These are phyloP conservation scores for Adansonia digitata DNA, from an alignment of 345 rosid genomes.

Conservation along the genomic window DNA sequence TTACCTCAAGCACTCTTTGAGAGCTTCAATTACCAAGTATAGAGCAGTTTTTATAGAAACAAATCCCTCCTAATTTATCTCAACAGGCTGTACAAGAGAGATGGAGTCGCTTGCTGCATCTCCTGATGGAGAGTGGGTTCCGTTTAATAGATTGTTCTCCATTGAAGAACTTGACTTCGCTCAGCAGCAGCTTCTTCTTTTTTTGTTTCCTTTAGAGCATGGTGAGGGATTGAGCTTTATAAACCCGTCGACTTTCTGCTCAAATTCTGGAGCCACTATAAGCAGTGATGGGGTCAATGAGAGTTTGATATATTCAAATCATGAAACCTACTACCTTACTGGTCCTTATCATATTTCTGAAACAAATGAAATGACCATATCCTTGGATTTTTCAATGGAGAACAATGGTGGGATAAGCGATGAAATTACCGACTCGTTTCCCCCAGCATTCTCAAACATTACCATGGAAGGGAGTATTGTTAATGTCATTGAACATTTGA, in stretches of 20 bases:
- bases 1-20: slow-evolving; percentile 18
- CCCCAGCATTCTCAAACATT: slow-evolving; percentile 16
- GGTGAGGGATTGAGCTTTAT: slow-evolving; percentile 13
- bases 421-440: slow-evolving; percentile 3
- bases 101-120: slow-evolving; percentile 42
- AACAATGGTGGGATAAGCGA: slow-evolving; percentile 6
- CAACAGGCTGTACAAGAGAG: not conserved
- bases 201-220: slow-evolving; percentile 19
- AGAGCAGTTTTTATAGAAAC: not conserved
- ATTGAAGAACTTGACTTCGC: slow-evolving; percentile 30
- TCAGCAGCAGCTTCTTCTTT: slow-evolving; percentile 20
- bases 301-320: slow-evolving; percentile 24
- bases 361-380: slow-evolving; percentile 11
- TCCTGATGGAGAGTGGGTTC: slow-evolving; percentile 49
- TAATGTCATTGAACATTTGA: slow-evolving; percentile 11
- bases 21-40: slow-evolving; percentile 11
- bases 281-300: slow-evolving; percentile 17
- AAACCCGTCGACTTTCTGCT: slow-evolving; percentile 18
- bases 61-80: not conserved
- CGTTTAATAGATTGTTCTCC: slow-evolving; percentile 32
- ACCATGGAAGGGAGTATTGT: slow-evolving; percentile 16
- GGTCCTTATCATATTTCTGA: slow-evolving; percentile 17
- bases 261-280: slow-evolving; percentile 24
- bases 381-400: slow-evolving; percentile 30
- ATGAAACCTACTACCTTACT: slow-evolving; percentile 12